A percentile compares a stretch with the other conserved stretches of the same genome.
Evolutionary conservation across 176 grass and related monocot species (phyloP).

Genomic region (Alloteropsis semialata): DNA sequence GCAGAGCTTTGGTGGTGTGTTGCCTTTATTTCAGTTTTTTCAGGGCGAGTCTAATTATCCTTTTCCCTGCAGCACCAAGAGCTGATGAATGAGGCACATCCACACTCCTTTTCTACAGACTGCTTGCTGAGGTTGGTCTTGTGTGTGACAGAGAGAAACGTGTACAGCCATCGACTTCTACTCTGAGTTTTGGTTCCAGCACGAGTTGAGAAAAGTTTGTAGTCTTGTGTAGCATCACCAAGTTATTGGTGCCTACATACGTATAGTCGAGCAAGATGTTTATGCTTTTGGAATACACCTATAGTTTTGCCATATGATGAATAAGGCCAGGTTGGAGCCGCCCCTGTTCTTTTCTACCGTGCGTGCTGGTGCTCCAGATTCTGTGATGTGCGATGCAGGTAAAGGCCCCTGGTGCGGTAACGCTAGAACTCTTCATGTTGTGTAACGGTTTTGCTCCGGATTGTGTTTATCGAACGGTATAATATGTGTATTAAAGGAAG

Average conservation of each 20-base stretch:
- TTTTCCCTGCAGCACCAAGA: conserved; percentile 58
- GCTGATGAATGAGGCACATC: conserved; percentile 30
- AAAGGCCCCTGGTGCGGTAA: not conserved
- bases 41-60: not conserved
- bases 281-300: conserved; percentile 24
- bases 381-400: not conserved
- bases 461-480: not conserved
- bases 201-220: conserved; percentile 25
- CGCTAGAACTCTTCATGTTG: not conserved
- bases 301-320: conserved; percentile 24
- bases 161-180: conserved; percentile 55
- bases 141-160: conserved; percentile 39
- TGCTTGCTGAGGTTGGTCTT: conserved; percentile 32
- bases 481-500: no score
- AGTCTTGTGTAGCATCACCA: conserved; percentile 27
- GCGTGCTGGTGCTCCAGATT: not conserved
- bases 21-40: not conserved
- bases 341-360: not conserved
- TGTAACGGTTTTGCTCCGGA: conserved; percentile 18
- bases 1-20: not conserved
- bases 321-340: conserved; percentile 27
- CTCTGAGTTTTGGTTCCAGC: conserved; percentile 32
- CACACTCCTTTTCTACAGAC: conserved; percentile 1
- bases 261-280: not conserved
- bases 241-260: conserved; percentile 13